These are phyloP conservation scores for Bondarzewia mesenterica DNA, from an alignment of 1,284 basidiomycete species.

Conservation along the genomic window DNA sequence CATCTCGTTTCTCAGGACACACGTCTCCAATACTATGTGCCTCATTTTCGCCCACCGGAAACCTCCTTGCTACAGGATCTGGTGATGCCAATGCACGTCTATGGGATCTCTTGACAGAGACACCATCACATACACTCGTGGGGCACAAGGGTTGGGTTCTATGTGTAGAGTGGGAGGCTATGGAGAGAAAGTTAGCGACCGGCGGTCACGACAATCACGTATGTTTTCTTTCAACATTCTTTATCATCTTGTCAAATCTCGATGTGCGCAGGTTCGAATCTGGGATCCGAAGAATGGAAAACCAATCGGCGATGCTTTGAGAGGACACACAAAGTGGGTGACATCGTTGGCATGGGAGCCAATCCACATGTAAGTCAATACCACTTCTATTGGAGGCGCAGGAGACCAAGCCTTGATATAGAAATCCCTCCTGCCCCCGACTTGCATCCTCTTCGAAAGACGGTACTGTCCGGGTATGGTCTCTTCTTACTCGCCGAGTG, in stretches of 20 bases:
- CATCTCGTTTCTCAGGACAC: conserved; percentile 53
- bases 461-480: conserved; percentile 92
- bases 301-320: conserved; percentile 75
- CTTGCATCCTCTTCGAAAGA: conserved; percentile 96
- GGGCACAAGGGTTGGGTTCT: conserved; percentile 96
- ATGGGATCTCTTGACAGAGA: conserved; percentile 94
- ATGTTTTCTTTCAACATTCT: conserved; percentile 15
- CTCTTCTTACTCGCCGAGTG: conserved; percentile 59
- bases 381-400: not conserved
- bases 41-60: conserved; percentile 90
- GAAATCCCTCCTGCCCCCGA: conserved; percentile 71
- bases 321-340: conserved; percentile 96
- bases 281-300: conserved; percentile 91
- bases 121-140: conserved; percentile 78
- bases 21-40: conserved; percentile 92
- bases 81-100: conserved; percentile 91
- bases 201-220: conserved; percentile 90
- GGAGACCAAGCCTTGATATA: conserved; percentile 19
- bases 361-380: conserved; percentile 65
- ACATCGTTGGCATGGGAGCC: conserved; percentile 97
- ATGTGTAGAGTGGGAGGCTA: conserved; percentile 94
- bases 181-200: conserved; percentile 85
- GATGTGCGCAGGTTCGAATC: conserved; percentile 53
- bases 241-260: not conserved
- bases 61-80: conserved; percentile 87